Percentiles rank a stretch among this genome's conserved stretches.
Conservation (phyloP, 768 basidiomycete species). For the Leccinum disarticulatum region DNA sequence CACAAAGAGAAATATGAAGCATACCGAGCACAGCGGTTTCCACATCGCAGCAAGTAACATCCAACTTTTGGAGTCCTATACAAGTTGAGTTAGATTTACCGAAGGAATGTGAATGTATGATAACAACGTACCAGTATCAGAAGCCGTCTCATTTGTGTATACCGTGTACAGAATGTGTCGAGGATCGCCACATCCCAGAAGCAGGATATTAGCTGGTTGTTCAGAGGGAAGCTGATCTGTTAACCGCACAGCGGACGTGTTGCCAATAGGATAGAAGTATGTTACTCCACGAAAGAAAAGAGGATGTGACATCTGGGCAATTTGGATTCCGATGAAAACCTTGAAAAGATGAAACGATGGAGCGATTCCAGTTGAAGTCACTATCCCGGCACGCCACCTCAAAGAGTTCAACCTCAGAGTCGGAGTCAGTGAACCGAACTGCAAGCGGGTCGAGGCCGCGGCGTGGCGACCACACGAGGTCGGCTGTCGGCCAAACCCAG, state of each 20-base stretch:
- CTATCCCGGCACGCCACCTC: too few species aligned
- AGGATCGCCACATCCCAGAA: conserved; percentile 59
- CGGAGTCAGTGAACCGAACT: background rate
- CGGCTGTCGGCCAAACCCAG: background rate
- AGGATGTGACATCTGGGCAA: conserved; percentile 25
- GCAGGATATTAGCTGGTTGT: conserved; percentile 46
- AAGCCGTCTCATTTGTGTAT: conserved; percentile 17
- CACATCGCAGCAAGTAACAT: conserved; percentile 32
- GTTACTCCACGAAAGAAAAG: conserved; percentile 29
- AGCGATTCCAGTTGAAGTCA: background rate
- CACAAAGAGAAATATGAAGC: background rate
- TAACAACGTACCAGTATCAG: conserved; percentile 9
- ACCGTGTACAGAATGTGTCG: conserved; percentile 54
- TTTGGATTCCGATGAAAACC: background rate
- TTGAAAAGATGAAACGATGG: background rate
- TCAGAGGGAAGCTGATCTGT: conserved; percentile 49
- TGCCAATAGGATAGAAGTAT: conserved; percentile 61
- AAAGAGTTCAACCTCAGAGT: background rate
- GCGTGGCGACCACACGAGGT: background rate
- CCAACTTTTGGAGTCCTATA: conserved; percentile 26
- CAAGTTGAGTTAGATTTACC: background rate
- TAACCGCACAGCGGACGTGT: conserved; percentile 53
- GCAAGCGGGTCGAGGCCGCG: background rate
- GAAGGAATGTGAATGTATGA: background rate
- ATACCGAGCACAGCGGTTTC: conserved; percentile 32